Conservation (phyloP, 768 basidiomycete genomes). For the Tulasnella sp. region DNA sequence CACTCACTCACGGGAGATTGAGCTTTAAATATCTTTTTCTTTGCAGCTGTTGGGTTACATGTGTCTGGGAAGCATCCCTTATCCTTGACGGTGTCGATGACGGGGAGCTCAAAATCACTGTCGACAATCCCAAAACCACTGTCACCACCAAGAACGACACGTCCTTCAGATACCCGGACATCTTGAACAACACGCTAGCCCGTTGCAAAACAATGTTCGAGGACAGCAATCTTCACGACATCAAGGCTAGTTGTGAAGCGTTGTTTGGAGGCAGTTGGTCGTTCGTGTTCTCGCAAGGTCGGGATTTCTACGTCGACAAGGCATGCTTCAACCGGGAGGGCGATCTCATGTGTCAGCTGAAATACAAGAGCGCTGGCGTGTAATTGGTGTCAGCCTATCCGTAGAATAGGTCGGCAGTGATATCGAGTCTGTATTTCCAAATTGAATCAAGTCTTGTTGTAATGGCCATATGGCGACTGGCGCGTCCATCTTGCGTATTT, state of each 20-base stretch:
- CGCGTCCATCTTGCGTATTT: too few species aligned
- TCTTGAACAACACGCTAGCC: not conserved
- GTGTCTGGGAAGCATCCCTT: not conserved
- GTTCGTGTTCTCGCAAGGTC: not conserved
- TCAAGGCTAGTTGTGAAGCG: not conserved
- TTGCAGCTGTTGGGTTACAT: not conserved
- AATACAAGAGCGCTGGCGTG: not conserved
- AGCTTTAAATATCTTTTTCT: not conserved
- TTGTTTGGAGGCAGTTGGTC: not conserved
- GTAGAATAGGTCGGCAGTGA: too few species aligned
- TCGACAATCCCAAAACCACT: not conserved
- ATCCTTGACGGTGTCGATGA: constrained; percentile 1
- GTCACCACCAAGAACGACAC: not conserved
- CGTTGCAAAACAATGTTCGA: not conserved
- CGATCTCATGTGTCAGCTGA: not conserved
- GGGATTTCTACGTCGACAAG: not conserved
- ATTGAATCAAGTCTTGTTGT: too few species aligned
- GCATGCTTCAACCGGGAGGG: not conserved
- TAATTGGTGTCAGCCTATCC: too few species aligned
- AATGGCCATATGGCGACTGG: too few species aligned
- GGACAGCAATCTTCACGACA: not conserved
- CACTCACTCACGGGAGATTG: not conserved
- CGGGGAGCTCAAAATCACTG: not conserved
- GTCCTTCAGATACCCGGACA: not conserved
- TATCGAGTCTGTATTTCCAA: too few species aligned